These are phyloP conservation scores for Phytopythium oedochilum DNA, from an alignment of 352 stramenopile species.

Conservation along the genomic window DNA sequence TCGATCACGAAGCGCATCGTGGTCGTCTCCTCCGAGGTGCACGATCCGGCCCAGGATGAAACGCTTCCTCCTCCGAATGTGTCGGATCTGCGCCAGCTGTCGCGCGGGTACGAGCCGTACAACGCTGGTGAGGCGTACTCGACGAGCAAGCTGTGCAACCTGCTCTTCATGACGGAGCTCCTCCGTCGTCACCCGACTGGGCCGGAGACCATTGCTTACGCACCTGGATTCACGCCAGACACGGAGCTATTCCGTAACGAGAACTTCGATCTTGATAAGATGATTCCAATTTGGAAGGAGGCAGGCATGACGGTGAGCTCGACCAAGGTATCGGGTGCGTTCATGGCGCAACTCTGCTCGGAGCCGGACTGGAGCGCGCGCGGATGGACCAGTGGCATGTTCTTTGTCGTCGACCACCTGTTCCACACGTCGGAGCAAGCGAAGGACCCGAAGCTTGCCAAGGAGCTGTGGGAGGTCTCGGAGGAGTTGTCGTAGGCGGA, in stretches of 20 bases:
- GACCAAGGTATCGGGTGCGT: slow-evolving; percentile 14
- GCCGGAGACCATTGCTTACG: slow-evolving; percentile 17
- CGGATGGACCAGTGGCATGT: slow-evolving; percentile 13
- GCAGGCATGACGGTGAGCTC: slow-evolving; percentile 9
- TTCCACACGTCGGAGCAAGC: slow-evolving; percentile 14
- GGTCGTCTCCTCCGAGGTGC: slow-evolving; percentile 15
- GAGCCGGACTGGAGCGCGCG: slow-evolving; percentile 2
- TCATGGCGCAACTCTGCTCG: slow-evolving; percentile 20
- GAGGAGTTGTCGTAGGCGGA: too few species aligned
- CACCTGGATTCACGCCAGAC: slow-evolving; percentile 17
- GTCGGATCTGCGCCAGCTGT: slow-evolving; percentile 18
- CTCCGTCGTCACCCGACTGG: slow-evolving; percentile 15
- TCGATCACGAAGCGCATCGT: slow-evolving; percentile 19
- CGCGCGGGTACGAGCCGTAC: slow-evolving; percentile 11
- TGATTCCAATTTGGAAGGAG: not conserved
- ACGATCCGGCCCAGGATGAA: slow-evolving; percentile 23
- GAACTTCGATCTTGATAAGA: not conserved
- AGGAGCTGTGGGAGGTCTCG: slow-evolving; percentile 25
- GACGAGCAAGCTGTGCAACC: slow-evolving; percentile 48
- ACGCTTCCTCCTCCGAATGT: slow-evolving; percentile 11
- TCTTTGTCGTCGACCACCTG: slow-evolving; percentile 19
- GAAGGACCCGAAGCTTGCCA: slow-evolving; percentile 10
- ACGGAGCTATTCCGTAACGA: slow-evolving; percentile 6
- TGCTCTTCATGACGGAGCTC: slow-evolving; percentile 46
- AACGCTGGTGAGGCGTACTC: slow-evolving; percentile 18